Percentiles rank a stretch among this genome's conserved stretches.
These are phyloP conservation scores for Osmanthus fragrans DNA, from an alignment of 257 asterid species.

Conservation along the genomic window DNA sequence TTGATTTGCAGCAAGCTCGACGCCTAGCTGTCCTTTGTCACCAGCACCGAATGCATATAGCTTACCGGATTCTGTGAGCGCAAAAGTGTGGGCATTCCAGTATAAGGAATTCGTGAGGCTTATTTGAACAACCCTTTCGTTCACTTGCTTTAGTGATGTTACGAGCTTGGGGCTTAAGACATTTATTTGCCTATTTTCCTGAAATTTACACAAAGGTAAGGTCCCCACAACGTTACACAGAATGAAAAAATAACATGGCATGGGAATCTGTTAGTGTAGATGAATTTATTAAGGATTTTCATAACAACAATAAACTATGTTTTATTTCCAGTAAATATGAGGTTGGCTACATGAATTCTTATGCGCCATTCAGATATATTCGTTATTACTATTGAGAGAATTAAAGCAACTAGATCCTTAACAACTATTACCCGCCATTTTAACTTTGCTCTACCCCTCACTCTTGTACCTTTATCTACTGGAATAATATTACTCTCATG, in stretches of 20 bases:
- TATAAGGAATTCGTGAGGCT: constrained; percentile 87
- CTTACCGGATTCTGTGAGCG: constrained; percentile 85
- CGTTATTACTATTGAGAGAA: no score
- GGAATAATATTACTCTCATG: no score
- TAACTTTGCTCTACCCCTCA: no score
- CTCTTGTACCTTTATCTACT: no score
- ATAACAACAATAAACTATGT: background rate
- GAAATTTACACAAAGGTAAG: background rate
- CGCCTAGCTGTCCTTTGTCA: constrained; percentile 94
- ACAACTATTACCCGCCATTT: no score
- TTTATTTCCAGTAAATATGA: no score
- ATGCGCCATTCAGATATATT: no score
- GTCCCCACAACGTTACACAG: background rate
- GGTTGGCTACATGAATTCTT: no score
- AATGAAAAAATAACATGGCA: background rate
- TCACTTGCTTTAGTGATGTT: constrained; percentile 67
- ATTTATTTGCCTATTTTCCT: constrained; percentile 73
- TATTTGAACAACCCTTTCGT: constrained; percentile 88
- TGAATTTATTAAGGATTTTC: background rate
- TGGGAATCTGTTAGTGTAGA: background rate
- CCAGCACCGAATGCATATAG: constrained; percentile 95
- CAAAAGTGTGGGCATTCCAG: constrained; percentile 97
- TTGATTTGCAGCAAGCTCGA: constrained; percentile 62
- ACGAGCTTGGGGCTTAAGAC: constrained; percentile 75
- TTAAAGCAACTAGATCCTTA: no score